Evolutionary conservation across 305 asterid species (phyloP).

Genomic region (Fraxinus floribunda): DNA sequence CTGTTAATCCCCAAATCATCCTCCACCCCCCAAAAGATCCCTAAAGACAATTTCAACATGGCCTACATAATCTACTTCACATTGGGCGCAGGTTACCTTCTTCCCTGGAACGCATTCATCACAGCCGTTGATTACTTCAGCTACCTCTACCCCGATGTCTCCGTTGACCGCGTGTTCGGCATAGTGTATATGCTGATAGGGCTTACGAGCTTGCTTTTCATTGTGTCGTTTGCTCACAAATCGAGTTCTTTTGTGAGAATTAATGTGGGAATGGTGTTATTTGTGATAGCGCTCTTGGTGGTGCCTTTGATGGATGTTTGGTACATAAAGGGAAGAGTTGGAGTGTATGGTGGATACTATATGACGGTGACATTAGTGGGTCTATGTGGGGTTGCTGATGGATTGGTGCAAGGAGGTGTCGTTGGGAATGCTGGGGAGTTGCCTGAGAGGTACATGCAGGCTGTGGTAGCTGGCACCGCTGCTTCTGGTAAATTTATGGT

Average conservation of each 20-base stretch:
- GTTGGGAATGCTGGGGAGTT: constrained; percentile 89
- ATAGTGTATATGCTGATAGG: constrained; percentile 70
- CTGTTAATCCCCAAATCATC: constrained; percentile 35
- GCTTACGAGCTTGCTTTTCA: constrained; percentile 40
- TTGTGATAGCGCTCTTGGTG: constrained; percentile 51
- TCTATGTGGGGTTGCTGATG: constrained; percentile 80
- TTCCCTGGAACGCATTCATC: constrained; percentile 98
- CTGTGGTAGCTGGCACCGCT: constrained; percentile 85
- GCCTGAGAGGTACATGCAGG: constrained; percentile 94
- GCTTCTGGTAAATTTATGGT: constrained; percentile 62
- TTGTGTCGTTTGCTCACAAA: constrained; percentile 65
- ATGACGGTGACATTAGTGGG: constrained; percentile 54
- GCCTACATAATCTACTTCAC: constrained; percentile 88
- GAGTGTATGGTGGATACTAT: constrained; percentile 63
- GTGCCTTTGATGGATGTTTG: constrained; percentile 77
- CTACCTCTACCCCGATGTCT: constrained; percentile 73
- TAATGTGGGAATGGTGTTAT: constrained; percentile 61
- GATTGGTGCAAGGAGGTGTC: constrained; percentile 85
- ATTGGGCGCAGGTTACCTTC: constrained; percentile 74
- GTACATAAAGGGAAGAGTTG: constrained; percentile 70
- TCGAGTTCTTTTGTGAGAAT: constrained; percentile 56
- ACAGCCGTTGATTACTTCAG: constrained; percentile 95
- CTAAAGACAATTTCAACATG: constrained; percentile 66
- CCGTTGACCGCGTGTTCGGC: constrained; percentile 76
- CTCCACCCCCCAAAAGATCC: constrained; percentile 39